phyloP scores from a whole-genome alignment of 2,329 filamentous ascomycete genomes.

The Monosporascus sp. region DNA sequence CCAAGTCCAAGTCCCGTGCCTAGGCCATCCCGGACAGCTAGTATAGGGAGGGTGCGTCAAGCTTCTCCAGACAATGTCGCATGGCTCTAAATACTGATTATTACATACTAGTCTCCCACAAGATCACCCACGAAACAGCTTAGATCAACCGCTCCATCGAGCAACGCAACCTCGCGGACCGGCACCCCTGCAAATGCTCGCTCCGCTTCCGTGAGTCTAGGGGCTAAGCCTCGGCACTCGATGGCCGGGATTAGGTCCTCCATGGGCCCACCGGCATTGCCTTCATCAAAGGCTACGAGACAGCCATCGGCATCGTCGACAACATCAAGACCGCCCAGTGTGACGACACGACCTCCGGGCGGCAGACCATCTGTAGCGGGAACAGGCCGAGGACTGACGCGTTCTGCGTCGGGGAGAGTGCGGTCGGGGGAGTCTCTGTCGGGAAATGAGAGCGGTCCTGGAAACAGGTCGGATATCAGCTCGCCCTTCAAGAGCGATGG shows the following conservation, averaged over 20 bases:
- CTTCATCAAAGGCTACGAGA: slow-evolving; percentile 37
- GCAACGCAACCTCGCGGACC: slow-evolving; percentile 56
- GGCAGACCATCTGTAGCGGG: slow-evolving; percentile 29
- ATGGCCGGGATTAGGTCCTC: slow-evolving; percentile 53
- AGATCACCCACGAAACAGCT: slow-evolving; percentile 78
- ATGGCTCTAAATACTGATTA: slow-evolving; percentile 13
- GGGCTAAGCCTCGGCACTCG: slow-evolving; percentile 50
- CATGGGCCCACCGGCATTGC: slow-evolving; percentile 61
- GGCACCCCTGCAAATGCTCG: slow-evolving; percentile 57
- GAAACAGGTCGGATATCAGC: slow-evolving; percentile 32
- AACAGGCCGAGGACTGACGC: slow-evolving; percentile 30
- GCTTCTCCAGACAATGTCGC: background rate
- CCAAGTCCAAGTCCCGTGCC: slow-evolving; percentile 67
- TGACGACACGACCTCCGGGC: slow-evolving; percentile 31
- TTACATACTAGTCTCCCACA: slow-evolving; percentile 57
- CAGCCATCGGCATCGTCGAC: slow-evolving; percentile 41
- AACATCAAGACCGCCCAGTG: slow-evolving; percentile 25
- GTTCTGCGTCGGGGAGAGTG: slow-evolving; percentile 36
- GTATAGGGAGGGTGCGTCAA: slow-evolving; percentile 49
- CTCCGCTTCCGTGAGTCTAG: slow-evolving; percentile 31
- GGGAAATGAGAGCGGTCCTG: slow-evolving; percentile 31
- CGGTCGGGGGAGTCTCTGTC: slow-evolving; percentile 43
- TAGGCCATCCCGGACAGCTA: slow-evolving; percentile 49
- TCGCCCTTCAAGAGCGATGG: slow-evolving; percentile 49
- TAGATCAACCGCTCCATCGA: slow-evolving; percentile 46